Evolutionary conservation across 2,329 filamentous ascomycete genomes (phyloP).

Genomic region (Fusarium haematococcum): DNA sequence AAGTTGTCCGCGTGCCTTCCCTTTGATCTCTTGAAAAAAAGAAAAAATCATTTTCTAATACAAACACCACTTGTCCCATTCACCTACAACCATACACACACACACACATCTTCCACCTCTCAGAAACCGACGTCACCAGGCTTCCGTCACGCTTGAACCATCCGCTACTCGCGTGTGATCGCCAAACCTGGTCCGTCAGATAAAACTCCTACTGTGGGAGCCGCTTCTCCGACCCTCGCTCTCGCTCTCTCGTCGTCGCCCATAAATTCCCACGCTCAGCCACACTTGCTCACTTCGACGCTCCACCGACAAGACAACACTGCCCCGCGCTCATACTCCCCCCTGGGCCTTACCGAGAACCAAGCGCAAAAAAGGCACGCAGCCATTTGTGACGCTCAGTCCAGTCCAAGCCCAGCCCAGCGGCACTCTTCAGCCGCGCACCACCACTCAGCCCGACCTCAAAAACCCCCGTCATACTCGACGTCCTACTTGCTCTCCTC

Average conservation of each 20-base stretch:
- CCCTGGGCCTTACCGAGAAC: conserved; percentile 9
- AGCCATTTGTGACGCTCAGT: conserved; percentile 4
- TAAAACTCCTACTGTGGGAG: not conserved
- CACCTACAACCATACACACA: not conserved
- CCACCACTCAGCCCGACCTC: conserved; percentile 35
- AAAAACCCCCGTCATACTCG: conserved; percentile 19
- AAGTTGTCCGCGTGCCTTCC: conserved; percentile 7
- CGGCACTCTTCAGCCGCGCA: conserved; percentile 32
- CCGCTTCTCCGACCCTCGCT: not conserved
- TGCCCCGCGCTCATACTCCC: conserved; percentile 26
- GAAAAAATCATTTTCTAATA: not conserved
- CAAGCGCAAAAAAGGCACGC: not conserved
- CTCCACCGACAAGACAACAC: conserved; percentile 37
- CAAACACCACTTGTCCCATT: not conserved
- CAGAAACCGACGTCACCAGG: not conserved
- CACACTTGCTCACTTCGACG: conserved; percentile 22
- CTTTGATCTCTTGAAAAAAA: not conserved
- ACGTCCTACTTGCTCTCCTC: conserved; percentile 2
- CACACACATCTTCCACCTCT: not conserved
- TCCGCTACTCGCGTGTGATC: not conserved
- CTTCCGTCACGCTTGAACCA: not conserved
- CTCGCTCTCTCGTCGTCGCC: not conserved
- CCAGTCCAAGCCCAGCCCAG: conserved; percentile 13
- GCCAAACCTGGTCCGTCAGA: not conserved
- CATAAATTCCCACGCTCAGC: conserved; percentile 30